phyloP scores from a whole-genome alignment of 805 yeast species.

The Hanseniaspora valbyensis region DNA sequence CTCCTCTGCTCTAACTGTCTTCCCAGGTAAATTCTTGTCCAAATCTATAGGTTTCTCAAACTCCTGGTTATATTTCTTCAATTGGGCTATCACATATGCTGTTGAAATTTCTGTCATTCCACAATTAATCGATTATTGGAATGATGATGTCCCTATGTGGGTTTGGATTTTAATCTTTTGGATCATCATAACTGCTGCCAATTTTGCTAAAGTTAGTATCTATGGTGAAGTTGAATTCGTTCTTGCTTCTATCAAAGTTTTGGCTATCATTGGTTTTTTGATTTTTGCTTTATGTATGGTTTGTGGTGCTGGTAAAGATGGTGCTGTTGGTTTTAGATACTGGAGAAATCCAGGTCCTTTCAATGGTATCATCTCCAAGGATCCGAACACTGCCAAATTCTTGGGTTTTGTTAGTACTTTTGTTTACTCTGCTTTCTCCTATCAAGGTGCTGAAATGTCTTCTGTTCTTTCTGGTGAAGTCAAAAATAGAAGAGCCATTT shows the following conservation, averaged over 20 bases:
- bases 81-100: conserved; percentile 69
- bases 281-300: conserved; percentile 59
- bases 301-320: conserved; percentile 59
- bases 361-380: conserved; percentile 49
- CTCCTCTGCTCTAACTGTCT: conserved; percentile 55
- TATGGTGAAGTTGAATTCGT: conserved; percentile 73
- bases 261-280: conserved; percentile 62
- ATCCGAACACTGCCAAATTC: conserved; percentile 45
- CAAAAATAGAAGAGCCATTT: conserved; percentile 59
- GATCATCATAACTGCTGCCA: conserved; percentile 41
- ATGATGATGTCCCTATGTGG: conserved; percentile 54
- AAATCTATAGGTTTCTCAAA: conserved; percentile 65
- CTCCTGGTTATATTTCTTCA: conserved; percentile 66
- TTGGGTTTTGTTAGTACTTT: conserved; percentile 61
- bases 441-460: conserved; percentile 67
- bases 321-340: conserved; percentile 68
- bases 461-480: conserved; percentile 69
- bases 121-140: conserved; percentile 55
- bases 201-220: conserved; percentile 55
- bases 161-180: conserved; percentile 65
- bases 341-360: conserved; percentile 74
- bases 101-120: conserved; percentile 64
- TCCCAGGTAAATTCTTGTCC: conserved; percentile 54
- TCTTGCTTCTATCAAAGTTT: conserved; percentile 55
- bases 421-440: conserved; percentile 67